Conservation (phyloP, 1,284 basidiomycete genomes). For the Trichosporon sp. region DNA sequence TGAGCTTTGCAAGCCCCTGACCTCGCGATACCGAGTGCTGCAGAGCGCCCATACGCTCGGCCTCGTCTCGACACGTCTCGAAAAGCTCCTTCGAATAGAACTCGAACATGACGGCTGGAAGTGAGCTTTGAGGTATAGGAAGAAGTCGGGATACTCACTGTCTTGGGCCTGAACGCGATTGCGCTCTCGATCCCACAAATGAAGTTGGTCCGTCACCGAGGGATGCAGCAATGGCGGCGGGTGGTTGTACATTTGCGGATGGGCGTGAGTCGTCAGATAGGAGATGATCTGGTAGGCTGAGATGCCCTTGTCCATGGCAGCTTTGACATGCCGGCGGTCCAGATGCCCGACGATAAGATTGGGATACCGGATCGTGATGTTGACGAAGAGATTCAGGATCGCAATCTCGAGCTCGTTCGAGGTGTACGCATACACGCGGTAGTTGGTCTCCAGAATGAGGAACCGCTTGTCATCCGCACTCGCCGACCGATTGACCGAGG, state of each 20-base stretch:
- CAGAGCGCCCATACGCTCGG: constrained; percentile 30
- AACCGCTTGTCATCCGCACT: constrained; percentile 64
- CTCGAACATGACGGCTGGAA: constrained; percentile 36
- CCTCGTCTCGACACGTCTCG: constrained; percentile 37
- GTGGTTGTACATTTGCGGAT: constrained; percentile 95
- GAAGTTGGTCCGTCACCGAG: constrained; percentile 92
- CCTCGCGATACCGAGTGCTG: constrained; percentile 20
- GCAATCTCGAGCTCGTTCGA: constrained; percentile 95
- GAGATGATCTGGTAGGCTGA: constrained; percentile 96
- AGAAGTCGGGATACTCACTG: constrained; percentile 53
- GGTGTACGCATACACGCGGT: constrained; percentile 96
- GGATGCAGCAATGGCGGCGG: constrained; percentile 44
- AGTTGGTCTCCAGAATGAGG: constrained; percentile 96
- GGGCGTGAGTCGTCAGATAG: constrained; percentile 89
- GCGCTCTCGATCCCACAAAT: constrained; percentile 95
- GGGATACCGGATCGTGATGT: constrained; percentile 87
- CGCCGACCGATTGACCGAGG: constrained; percentile 57
- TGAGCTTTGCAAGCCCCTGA: constrained; percentile 22
- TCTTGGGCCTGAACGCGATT: constrained; percentile 82
- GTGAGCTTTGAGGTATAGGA: neutral
- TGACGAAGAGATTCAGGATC: constrained; percentile 89
- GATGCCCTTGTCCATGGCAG: constrained; percentile 89
- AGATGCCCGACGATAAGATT: constrained; percentile 93
- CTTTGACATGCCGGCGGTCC: constrained; percentile 90
- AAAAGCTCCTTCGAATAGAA: constrained; percentile 44